Base-by-base conservation (phyloP, 306 rosid genomes). In the Trifolium repens region DNA sequence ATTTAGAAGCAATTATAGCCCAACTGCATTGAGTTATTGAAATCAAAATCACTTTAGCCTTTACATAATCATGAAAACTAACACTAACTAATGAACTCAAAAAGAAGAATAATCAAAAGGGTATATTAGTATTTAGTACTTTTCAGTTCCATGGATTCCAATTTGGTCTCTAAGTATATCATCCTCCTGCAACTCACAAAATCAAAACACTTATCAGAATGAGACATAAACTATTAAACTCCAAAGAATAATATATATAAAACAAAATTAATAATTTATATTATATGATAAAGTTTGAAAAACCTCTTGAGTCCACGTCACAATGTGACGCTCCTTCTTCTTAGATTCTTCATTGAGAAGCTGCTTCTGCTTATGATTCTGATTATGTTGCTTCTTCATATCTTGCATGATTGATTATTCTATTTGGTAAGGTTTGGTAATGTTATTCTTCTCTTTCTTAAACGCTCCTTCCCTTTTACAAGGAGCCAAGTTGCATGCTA, bases 321-420 rank as follows among this genome's bases (percentile, higher is more conserved):
- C 99, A 72, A 96, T 96, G 83, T 89, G 99, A 70, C 98, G 96
- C 91, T 96, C 99, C 97, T 96, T 96, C 97, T 94, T 94, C 96
- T 88, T 90, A 52, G 91, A 82, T 74, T 91, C 96, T 84, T 94
- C 97, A 63, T 79, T 81, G 12, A 57, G 80, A 37, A 69, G 46
- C 46, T 72, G 75, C 75, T 84, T 81, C 74, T 71, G 65, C 83
- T 79, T 81, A 82, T 78, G 61, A 10, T 54, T 46, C 57, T 50
- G 84, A 58, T 58, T 22, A 79, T 74, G 84, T 40, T 72, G 74
- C 80, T 84, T 63, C 84, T 69, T 82, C 88, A 84, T 75, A 64
- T 73, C 79, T 69, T 88, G 94, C 97, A 94, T 94, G 74, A 42
- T 32, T 81, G 73, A 62, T 83, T 79, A 77, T 81, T 85, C 84